Evolutionary conservation across 2,329 filamentous ascomycete genomes (phyloP).

Genomic region (Rutstroemia sp.): DNA sequence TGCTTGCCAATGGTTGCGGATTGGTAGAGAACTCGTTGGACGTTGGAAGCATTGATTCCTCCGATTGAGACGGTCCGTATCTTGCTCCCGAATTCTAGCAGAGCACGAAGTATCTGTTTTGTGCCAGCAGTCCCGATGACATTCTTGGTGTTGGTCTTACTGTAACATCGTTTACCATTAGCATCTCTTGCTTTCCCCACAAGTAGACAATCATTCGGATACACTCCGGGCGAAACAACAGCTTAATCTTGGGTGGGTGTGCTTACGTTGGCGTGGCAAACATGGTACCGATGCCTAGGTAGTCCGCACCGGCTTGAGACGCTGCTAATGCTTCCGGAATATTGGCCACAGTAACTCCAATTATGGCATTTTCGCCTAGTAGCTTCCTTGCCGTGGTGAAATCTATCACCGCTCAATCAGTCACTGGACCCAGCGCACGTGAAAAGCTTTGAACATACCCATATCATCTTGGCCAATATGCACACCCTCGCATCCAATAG

Average conservation of each 20-base stretch:
- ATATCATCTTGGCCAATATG: constrained; percentile 96
- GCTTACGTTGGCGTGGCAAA: constrained; percentile 72
- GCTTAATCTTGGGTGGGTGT: background rate
- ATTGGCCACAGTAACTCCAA: constrained; percentile 80
- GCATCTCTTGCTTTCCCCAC: too few relatives aligned
- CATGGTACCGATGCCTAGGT: constrained; percentile 84
- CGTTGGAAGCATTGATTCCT: constrained; percentile 72
- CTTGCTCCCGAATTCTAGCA: constrained; percentile 35
- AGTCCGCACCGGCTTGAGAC: constrained; percentile 72
- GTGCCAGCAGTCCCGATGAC: constrained; percentile 71
- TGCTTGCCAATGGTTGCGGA: constrained; percentile 45
- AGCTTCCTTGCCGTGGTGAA: constrained; percentile 60
- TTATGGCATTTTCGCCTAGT: constrained; percentile 70
- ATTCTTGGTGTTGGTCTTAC: constrained; percentile 79
- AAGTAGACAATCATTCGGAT: background rate
- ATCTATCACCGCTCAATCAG: constrained; percentile 34
- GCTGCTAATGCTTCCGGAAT: constrained; percentile 66
- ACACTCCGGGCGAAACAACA: background rate
- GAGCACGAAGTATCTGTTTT: constrained; percentile 54
- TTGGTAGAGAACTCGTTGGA: constrained; percentile 68
- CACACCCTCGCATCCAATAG: constrained; percentile 81
- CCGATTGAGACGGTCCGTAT: constrained; percentile 77
- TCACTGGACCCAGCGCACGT: background rate
- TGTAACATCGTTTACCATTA: constrained; percentile 27
- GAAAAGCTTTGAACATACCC: constrained; percentile 40